Conservation (phyloP, 139 green algal genomes). For the Coelastrella sp. region DNA sequence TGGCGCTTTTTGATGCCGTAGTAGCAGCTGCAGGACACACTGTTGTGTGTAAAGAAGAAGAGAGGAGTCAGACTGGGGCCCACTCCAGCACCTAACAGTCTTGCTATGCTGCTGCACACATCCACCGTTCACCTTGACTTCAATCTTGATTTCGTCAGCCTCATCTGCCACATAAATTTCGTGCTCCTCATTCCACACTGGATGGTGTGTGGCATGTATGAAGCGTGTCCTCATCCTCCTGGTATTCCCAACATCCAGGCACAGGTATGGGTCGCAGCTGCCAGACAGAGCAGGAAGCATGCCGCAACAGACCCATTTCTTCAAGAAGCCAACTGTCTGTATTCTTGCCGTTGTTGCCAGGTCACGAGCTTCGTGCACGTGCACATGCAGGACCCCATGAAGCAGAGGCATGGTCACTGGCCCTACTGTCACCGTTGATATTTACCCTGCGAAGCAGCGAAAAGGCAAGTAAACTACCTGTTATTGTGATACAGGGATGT, state of each 20-base stretch:
- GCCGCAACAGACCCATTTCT: slow-evolving; percentile 45
- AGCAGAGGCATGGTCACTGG: slow-evolving; percentile 30
- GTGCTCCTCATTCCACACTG: slow-evolving; percentile 35
- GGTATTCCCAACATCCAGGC: slow-evolving; percentile 40
- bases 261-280: slow-evolving; percentile 42
- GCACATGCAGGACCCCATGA: slow-evolving; percentile 40
- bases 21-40: slow-evolving; percentile 2
- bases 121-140: slow-evolving; percentile 34
- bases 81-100: background rate
- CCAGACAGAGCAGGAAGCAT: slow-evolving; percentile 32
- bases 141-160: background rate
- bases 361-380: slow-evolving; percentile 9
- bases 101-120: background rate
- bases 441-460: too few relatives aligned
- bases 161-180: slow-evolving; percentile 46
- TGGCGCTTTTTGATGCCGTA: too few relatives aligned
- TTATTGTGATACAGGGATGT: too few relatives aligned
- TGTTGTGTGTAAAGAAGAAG: background rate
- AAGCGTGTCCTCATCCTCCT: slow-evolving; percentile 33
- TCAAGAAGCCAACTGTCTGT: slow-evolving; percentile 12
- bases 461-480: too few relatives aligned
- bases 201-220: background rate
- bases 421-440: too few relatives aligned
- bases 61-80: background rate
- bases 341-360: slow-evolving; percentile 20